Evolutionary conservation across 331 rosid genomes (phyloP).

Genomic region (Ulmus americana): DNA sequence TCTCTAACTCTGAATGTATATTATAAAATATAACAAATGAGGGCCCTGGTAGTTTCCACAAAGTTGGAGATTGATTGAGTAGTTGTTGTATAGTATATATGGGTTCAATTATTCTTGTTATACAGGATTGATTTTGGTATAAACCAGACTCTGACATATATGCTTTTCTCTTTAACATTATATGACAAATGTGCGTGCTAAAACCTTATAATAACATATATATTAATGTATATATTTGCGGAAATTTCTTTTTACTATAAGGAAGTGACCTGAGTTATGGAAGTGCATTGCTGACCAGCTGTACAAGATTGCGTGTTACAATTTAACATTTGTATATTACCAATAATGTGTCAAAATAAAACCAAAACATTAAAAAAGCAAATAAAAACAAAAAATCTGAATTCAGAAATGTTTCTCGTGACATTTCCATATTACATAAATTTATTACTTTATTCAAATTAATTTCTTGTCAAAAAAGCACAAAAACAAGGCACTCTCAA

Average conservation of each 20-base stretch:
- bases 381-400: constrained; percentile 12
- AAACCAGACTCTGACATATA: constrained; percentile 5
- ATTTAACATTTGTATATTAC: constrained; percentile 8
- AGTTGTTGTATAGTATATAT: constrained; percentile 26
- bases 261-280: constrained; percentile 9
- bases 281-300: constrained; percentile 32
- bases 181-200: neutral
- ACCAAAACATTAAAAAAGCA: constrained; percentile 20
- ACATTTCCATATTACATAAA: constrained; percentile 48
- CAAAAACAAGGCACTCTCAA: constrained; percentile 17
- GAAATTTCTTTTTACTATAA: neutral
- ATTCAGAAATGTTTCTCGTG: constrained; percentile 69
- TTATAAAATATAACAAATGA: too few relatives aligned
- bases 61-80: constrained; percentile 40
- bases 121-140: constrained; percentile 12
- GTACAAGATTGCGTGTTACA: constrained; percentile 42
- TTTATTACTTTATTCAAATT: constrained; percentile 7
- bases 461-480: constrained; percentile 24
- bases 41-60: constrained; percentile 33
- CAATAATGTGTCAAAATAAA: constrained; percentile 37
- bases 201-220: neutral
- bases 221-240: neutral
- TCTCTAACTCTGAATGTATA: too few relatives aligned
- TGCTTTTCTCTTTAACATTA: neutral
- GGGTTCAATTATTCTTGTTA: constrained; percentile 43